A percentile compares a stretch with the other conserved stretches of the same genome.
These are phyloP conservation scores for Coemansia sp. DNA, from an alignment of 192 early-diverging fungal species.

Conservation along the genomic window DNA sequence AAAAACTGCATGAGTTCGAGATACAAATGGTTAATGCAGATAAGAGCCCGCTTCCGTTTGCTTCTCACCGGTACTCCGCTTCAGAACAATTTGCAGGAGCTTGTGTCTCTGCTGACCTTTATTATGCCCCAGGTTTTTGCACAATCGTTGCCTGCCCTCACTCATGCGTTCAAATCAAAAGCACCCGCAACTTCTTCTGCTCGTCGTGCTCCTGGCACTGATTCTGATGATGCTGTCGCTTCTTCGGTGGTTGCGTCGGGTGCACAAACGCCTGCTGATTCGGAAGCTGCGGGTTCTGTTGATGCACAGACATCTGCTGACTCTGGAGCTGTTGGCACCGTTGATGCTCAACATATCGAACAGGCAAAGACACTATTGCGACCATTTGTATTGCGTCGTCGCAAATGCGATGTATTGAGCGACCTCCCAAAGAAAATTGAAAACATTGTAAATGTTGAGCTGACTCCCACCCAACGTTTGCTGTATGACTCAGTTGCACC, in stretches of 20 bases:
- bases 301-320: conserved; percentile 36
- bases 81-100: conserved; percentile 89
- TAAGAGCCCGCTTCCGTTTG: conserved; percentile 60
- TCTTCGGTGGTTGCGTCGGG: conserved; percentile 35
- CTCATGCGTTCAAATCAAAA: conserved; percentile 49
- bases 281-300: conserved; percentile 22
- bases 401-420: conserved; percentile 69
- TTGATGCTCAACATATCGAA: conserved; percentile 62
- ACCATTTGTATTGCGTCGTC: conserved; percentile 84
- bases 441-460: conserved; percentile 53
- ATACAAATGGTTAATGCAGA: conserved; percentile 74
- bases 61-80: conserved; percentile 82
- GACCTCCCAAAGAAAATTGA: conserved; percentile 67
- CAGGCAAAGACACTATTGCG: conserved; percentile 80
- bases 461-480: conserved; percentile 53
- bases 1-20: conserved; percentile 82
- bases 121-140: conserved; percentile 80
- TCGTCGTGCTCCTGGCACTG: conserved; percentile 6
- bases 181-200: conserved; percentile 1
- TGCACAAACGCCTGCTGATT: conserved; percentile 29
- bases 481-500: conserved; percentile 58
- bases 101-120: conserved; percentile 80
- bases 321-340: conserved; percentile 17
- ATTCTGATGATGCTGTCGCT: conserved; percentile 36
- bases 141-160: conserved; percentile 49